Conservation (phyloP, 352 stramenopile species). For the Pythium vanterpoolii region DNA sequence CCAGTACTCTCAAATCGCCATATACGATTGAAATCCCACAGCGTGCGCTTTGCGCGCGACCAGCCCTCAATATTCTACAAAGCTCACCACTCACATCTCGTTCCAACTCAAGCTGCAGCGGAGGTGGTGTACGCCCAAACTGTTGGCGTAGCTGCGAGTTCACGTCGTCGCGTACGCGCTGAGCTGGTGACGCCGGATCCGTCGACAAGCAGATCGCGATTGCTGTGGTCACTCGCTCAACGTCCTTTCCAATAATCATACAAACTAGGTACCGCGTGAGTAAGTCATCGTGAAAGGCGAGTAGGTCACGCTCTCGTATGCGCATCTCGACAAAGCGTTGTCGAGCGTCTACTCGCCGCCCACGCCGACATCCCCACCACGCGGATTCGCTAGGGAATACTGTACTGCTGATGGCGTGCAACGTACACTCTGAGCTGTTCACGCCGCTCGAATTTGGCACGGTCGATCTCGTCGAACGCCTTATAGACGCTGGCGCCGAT, state of each 20-base stretch:
- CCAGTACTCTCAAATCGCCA: neutral
- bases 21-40: neutral
- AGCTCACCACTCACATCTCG: neutral
- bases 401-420: neutral
- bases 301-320: neutral
- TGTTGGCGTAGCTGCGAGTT: neutral
- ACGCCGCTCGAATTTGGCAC: neutral
- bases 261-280: neutral
- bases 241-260: neutral
- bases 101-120: neutral
- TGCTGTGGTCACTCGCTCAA: neutral
- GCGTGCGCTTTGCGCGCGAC: neutral
- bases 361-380: neutral
- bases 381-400: neutral
- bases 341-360: too few relatives aligned
- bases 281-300: neutral
- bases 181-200: neutral
- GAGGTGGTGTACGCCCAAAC: neutral
- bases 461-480: neutral
- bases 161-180: neutral
- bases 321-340: neutral
- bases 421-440: neutral
- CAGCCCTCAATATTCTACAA: neutral
- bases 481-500: neutral
- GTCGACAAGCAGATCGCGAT: neutral